Base-by-base conservation (phyloP, 805 yeast genomes). In the Ogataea wickerhamii region DNA sequence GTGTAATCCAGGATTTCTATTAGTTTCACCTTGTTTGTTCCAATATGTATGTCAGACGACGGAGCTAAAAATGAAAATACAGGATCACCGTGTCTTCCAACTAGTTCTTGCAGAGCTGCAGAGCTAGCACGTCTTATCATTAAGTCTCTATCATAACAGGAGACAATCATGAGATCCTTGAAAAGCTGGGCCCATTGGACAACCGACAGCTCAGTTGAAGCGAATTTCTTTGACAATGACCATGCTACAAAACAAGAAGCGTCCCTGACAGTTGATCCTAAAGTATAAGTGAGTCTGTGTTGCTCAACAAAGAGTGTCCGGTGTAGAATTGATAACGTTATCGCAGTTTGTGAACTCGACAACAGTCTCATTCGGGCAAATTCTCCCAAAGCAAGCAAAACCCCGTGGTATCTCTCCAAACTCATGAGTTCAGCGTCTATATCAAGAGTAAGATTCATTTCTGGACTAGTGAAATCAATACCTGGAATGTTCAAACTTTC, bases 171-270 rank as follows among this genome's bases (percentile, higher is more conserved):
- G 18, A 86, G 56, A 47, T 70, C 67, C 14, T 47, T 43, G 35
- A 66, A 63, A 1, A 65, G 27, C 1, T 36, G 36, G 1, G 45
- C 14, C 19, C 50, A 34, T 1, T 49, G 23, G 0, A 48, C 48
- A 1, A 52, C 39, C 1, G 44, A 31, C 4, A 66, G 43, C 6
- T 51, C 52, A 0, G 35, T 25, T 0, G 45, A 41, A 29, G 37
- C 28, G 40, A 62, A 50, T 53, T 63, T 61, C 46, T 82, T 70
- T 24, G 76, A 69, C 13, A 83, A 37, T 0, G 95, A 74, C 98
- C 98, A 89, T n/a, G 78, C 61, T 0, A 85, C 76, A 52, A 83
- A 89, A 58, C 94, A 84, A 0, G 91, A 78, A 0, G 96, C 79
- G 58, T 89, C 98, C 40, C 95, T 70, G 1, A 91, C 71, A 48